Evolutionary conservation across 495 filamentous ascomycete species (phyloP), one percentile per base, ranked within the genome.

Genomic region (Podospora australis): DNA sequence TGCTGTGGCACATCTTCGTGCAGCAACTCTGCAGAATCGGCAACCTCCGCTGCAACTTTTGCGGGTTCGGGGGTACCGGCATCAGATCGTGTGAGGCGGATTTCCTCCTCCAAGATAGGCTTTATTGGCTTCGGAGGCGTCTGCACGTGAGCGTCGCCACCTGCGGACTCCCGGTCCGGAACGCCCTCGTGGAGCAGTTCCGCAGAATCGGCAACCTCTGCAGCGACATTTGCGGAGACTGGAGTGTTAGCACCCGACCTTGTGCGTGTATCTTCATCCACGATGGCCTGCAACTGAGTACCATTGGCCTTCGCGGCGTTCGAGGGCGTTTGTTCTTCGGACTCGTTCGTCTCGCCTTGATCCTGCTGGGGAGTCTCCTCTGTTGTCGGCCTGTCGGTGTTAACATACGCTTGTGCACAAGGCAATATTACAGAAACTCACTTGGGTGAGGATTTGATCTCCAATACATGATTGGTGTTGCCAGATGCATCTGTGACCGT

Each of bases 381-480:
- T n/a, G n/a, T n/a, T n/a, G n/a, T n/a, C n/a, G n/a, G n/a, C n/a
- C n/a, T n/a, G n/a, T n/a, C n/a, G n/a, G n/a, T n/a, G n/a, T n/a
- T n/a, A n/a, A n/a, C n/a, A n/a, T n/a, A n/a, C n/a, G n/a, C n/a
- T n/a, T n/a, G n/a, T n/a, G n/a, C n/a, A n/a, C n/a, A n/a, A n/a
- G n/a, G n/a, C n/a, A n/a, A n/a, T n/a, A n/a, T n/a, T n/a, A n/a
- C n/a, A n/a, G n/a, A n/a, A n/a, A 38, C 55, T 44, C 46, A 50
- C 62, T 44, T 38, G 14, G 54, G 17, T 4, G 26, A 36, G 0
- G 41, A 22, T 44, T 66, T 68, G 3, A 77, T 57, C 21, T 69
- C 57, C 40, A 84, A 50, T 19, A 79, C 52, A 55, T 82, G 82
- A 64, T 84, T 84, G 44, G 63, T 60, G 59, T 80, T 82, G 25